Evolutionary conservation across 169 alveolate genomes (phyloP).

Genomic region (Plasmodium yoelii): DNA sequence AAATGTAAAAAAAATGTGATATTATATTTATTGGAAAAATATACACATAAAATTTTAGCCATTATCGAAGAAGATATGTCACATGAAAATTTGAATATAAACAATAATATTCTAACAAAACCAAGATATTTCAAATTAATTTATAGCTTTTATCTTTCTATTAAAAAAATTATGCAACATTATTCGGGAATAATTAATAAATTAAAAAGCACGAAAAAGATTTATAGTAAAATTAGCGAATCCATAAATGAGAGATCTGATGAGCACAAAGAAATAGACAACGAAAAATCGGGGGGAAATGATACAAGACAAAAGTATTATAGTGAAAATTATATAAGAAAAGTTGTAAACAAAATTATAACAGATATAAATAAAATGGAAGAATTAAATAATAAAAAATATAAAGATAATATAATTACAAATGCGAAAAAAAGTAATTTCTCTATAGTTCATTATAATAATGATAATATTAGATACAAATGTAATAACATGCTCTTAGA

Average conservation of each 20-base stretch:
- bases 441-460: constrained; percentile 41
- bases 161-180: constrained; percentile 10
- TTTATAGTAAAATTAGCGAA: background rate
- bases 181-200: background rate
- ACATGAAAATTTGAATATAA: background rate
- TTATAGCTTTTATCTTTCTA: constrained; percentile 1
- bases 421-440: constrained; percentile 10
- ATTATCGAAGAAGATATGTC: background rate
- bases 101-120: constrained; percentile 9
- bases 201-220: background rate
- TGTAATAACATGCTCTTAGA: constrained; percentile 63
- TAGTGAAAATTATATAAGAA: constrained; percentile 3
- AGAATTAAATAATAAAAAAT: background rate
- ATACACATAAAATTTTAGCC: constrained; percentile 22
- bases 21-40: constrained; percentile 40
- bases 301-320: background rate
- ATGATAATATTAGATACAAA: constrained; percentile 19
- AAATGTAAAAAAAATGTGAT: constrained; percentile 25
- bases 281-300: background rate
- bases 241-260: background rate
- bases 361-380: constrained; percentile 5
- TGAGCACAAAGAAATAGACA: background rate
- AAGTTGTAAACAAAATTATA: constrained; percentile 7
- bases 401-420: background rate
- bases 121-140: constrained; percentile 38